phyloP scores from a whole-genome alignment of 495 filamentous ascomycete species.

The Aspergillus panamensis region DNA sequence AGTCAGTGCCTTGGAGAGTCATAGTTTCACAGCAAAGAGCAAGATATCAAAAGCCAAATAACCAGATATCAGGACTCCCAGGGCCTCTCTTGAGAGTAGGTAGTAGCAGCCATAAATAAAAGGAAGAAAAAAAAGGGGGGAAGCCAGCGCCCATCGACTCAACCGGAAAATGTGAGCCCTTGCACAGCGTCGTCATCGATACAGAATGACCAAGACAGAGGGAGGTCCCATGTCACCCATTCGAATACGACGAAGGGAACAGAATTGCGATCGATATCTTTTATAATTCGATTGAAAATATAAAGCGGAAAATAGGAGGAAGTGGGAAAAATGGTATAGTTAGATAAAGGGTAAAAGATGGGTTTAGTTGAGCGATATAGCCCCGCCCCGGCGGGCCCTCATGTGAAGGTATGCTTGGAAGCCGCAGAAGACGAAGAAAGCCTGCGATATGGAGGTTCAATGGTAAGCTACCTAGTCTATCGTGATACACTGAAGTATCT shows the following conservation, averaged over 20 bases:
- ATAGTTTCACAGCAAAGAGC: not conserved
- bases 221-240: not conserved
- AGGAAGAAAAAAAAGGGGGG: not conserved
- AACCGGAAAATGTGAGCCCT: not conserved
- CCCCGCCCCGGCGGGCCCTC: slow-evolving; percentile 71
- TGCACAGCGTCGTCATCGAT: not conserved
- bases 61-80: not conserved
- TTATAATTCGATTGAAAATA: not conserved
- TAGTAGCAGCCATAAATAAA: not conserved
- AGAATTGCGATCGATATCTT: not conserved
- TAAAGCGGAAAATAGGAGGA: not conserved
- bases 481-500: too few relatives aligned
- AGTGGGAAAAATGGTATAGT: slow-evolving; percentile 18
- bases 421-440: slow-evolving; percentile 85
- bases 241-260: not conserved
- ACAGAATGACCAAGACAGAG: not conserved
- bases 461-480: slow-evolving; percentile 10
- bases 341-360: slow-evolving; percentile 15
- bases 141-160: not conserved
- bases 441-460: slow-evolving; percentile 41
- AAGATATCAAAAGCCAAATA: not conserved
- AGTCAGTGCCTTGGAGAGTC: not conserved
- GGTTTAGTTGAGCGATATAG: slow-evolving; percentile 67
- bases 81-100: not conserved
- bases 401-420: slow-evolving; percentile 78